Conservation (phyloP, 1,139 yeast species). For the Blastobotrys persicus region DNA sequence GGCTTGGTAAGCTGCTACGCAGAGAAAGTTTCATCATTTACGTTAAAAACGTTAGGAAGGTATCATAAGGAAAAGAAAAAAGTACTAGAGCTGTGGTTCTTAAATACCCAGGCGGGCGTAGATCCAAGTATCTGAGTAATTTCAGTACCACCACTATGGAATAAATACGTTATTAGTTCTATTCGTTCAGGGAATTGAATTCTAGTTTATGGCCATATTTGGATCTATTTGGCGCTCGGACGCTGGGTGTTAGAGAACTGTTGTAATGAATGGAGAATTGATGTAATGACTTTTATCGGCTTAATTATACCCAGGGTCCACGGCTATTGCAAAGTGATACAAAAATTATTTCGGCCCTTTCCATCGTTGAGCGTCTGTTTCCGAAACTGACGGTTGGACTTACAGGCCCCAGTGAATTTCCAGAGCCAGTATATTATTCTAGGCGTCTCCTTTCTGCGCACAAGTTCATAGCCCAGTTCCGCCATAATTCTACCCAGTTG, state of each 20-base stretch:
- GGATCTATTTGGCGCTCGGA: too few species aligned
- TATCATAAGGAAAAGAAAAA: constrained; percentile 26
- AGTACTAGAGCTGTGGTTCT: too few species aligned
- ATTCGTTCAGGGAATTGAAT: too few species aligned
- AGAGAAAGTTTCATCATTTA: constrained; percentile 35
- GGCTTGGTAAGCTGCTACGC: constrained; percentile 33
- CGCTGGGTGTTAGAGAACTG: too few species aligned
- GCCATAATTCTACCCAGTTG: constrained; percentile 49
- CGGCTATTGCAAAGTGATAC: constrained; percentile 19
- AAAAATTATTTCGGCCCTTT: constrained; percentile 30
- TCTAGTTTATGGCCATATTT: too few species aligned
- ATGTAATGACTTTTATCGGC: too few species aligned
- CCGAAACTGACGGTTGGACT: constrained; percentile 19
- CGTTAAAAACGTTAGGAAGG: constrained; percentile 40
- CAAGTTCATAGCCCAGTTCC: constrained; percentile 54
- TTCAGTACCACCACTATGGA: too few species aligned
- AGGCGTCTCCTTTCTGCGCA: constrained; percentile 55
- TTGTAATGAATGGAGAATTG: too few species aligned
- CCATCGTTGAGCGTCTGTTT: constrained; percentile 31
- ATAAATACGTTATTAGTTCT: too few species aligned
- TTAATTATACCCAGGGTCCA: background rate
- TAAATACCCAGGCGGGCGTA: too few species aligned
- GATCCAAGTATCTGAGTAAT: too few species aligned
- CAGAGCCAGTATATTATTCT: constrained; percentile 79
- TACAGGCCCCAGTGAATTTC: constrained; percentile 11